Conservation (phyloP, 345 rosid species). For the Arabidopsis thaliana region DNA sequence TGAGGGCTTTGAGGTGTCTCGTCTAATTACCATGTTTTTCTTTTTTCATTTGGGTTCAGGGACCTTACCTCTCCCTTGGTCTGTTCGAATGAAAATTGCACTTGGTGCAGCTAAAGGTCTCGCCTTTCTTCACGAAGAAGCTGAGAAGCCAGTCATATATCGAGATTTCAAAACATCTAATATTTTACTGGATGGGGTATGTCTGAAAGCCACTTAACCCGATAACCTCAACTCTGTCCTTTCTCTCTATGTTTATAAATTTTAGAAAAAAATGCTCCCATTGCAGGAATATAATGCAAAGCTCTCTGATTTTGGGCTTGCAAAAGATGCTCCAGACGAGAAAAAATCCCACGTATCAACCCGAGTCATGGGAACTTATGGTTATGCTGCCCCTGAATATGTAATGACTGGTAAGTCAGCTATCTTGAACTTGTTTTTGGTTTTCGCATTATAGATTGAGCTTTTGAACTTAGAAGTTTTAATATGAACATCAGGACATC, state of each 20-base stretch:
- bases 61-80: constrained; percentile 89
- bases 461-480: neutral
- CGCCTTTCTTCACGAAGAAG: constrained; percentile 85
- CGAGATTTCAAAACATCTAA: constrained; percentile 89
- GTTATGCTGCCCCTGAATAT: constrained; percentile 90
- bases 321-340: constrained; percentile 86
- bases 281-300: constrained; percentile 83
- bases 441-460: neutral
- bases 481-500: constrained; percentile 54
- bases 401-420: constrained; percentile 75
- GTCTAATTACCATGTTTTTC: neutral
- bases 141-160: constrained; percentile 80
- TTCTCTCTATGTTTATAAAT: neutral
- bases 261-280: constrained; percentile 19
- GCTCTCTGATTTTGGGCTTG: constrained; percentile 88
- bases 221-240: neutral
- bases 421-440: neutral
- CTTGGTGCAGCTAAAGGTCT: constrained; percentile 88
- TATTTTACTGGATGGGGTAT: constrained; percentile 76
- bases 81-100: constrained; percentile 81
- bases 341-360: constrained; percentile 86
- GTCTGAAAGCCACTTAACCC: constrained; percentile 5
- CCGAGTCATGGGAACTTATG: constrained; percentile 87
- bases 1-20: neutral
- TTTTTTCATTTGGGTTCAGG: constrained; percentile 46